Base-by-base conservation (phyloP, 495 filamentous ascomycete species). In the Cercophora newfieldiana region DNA sequence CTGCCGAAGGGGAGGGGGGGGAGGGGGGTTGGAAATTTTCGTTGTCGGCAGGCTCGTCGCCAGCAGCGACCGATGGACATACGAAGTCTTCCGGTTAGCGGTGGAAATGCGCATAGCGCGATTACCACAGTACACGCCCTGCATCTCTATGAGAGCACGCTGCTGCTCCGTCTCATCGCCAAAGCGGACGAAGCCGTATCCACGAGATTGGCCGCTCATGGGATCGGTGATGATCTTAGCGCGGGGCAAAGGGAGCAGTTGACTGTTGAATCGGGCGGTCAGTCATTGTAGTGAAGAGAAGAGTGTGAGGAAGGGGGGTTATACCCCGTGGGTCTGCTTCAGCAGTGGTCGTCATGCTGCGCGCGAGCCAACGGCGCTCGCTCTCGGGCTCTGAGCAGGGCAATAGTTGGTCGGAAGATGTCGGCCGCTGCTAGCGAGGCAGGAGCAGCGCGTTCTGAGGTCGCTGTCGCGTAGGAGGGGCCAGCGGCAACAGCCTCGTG, bases 181-280 rank as follows among this genome's bases (percentile, higher is more conserved):
- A 78, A 99, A 99, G 67, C 95, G 91, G 61, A 99, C 95, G 71
- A 99, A 99, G 28, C 95, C 95, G 72, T 99, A 99, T 33, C 95
- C 95, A 61, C 95, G 92, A 28, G 94, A 97, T 87, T 98, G 94
- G 70, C 95, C 95, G 61, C 89, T 94, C 79, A 98, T 95, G 61
- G 96, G 94, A 72, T 99, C 95, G 50, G 96, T 97, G 96, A 99
- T 99, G 79, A 99, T 99, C 84, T 99, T 99, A 65, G 96, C 95
- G n/a, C n/a, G n/a, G n/a, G n/a, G n/a, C n/a, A n/a, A n/a, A n/a
- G n/a, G n/a, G n/a, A n/a, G n/a, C n/a, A n/a, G n/a, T n/a, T 47
- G 37, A 47, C 49, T 10, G 49, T 10, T 22, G 49, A 53, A 53
- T 53, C 21, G 19, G 49, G 19, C 19, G 10, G 49, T 53, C 49